Evolutionary conservation across 1,284 basidiomycete species (phyloP).

Genomic region (Apiotrichum montevideense): DNA sequence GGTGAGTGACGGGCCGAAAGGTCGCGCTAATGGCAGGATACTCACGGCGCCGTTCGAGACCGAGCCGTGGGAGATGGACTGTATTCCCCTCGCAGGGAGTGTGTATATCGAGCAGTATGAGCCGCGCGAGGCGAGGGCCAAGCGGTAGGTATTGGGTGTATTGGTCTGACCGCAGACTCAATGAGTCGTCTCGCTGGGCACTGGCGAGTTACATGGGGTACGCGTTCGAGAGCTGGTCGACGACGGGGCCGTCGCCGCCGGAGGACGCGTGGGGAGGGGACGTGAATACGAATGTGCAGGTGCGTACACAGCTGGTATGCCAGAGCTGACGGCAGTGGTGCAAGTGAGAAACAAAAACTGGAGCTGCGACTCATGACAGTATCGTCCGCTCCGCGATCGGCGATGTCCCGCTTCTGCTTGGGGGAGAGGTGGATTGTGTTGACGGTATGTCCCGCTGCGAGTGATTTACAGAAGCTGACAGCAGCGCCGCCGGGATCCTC

Average conservation of each 20-base stretch:
- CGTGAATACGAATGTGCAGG: conserved; percentile 79
- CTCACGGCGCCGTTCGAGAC: conserved; percentile 74
- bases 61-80: conserved; percentile 77
- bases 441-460: conserved; percentile 47
- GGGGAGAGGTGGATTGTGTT: conserved; percentile 94
- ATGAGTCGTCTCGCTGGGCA: conserved; percentile 27
- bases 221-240: conserved; percentile 43
- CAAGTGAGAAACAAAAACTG: conserved; percentile 39
- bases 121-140: conserved; percentile 25
- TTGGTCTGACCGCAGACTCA: neutral
- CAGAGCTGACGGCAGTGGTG: conserved; percentile 62
- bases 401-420: conserved; percentile 71
- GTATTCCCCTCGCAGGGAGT: conserved; percentile 68
- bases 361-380: conserved; percentile 27
- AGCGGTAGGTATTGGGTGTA: conserved; percentile 19
- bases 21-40: conserved; percentile 49
- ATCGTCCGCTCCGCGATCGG: conserved; percentile 86
- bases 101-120: conserved; percentile 79
- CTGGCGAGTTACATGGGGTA: conserved; percentile 44
- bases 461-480: too few relatives aligned
- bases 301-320: too few relatives aligned
- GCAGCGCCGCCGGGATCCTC: conserved; percentile 19
- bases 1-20: conserved; percentile 20
- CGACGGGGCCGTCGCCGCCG: conserved; percentile 43
- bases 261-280: conserved; percentile 63